Evolutionary conservation across 2,329 filamentous ascomycete genomes (phyloP).

Genomic region (Pseudogymnoascus sp.): DNA sequence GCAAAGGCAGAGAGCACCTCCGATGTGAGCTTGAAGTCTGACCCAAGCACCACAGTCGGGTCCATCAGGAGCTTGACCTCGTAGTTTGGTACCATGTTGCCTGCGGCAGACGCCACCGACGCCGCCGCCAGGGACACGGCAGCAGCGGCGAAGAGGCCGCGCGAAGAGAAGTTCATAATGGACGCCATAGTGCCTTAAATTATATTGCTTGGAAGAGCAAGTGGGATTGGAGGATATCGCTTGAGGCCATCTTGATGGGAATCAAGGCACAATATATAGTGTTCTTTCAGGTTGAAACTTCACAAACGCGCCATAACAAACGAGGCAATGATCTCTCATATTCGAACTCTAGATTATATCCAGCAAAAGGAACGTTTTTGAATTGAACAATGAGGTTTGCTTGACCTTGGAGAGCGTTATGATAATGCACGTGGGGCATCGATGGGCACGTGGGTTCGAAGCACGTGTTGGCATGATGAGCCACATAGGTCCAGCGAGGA

Average conservation of each 20-base stretch:
- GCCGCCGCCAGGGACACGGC: background rate
- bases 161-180: background rate
- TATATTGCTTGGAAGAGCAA: background rate
- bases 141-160: background rate
- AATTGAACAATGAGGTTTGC: background rate
- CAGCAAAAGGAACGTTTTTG: conserved; percentile 2
- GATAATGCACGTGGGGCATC: background rate
- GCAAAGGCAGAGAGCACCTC: conserved; percentile 26
- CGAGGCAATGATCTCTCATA: background rate
- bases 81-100: conserved; percentile 26
- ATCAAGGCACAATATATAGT: background rate
- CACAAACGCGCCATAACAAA: background rate
- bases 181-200: background rate
- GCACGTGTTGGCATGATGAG: background rate
- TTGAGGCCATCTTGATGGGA: background rate
- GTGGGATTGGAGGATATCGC: background rate
- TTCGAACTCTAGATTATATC: background rate
- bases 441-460: background rate
- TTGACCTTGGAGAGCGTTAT: background rate
- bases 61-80: conserved; percentile 30
- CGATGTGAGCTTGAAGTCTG: conserved; percentile 25
- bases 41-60: conserved; percentile 26
- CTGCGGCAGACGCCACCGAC: conserved; percentile 2
- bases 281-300: background rate
- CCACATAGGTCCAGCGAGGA: background rate